Evolutionary conservation across 2,329 filamentous ascomycete species (phyloP).

Genomic region (Dactylonectria estremocensis): DNA sequence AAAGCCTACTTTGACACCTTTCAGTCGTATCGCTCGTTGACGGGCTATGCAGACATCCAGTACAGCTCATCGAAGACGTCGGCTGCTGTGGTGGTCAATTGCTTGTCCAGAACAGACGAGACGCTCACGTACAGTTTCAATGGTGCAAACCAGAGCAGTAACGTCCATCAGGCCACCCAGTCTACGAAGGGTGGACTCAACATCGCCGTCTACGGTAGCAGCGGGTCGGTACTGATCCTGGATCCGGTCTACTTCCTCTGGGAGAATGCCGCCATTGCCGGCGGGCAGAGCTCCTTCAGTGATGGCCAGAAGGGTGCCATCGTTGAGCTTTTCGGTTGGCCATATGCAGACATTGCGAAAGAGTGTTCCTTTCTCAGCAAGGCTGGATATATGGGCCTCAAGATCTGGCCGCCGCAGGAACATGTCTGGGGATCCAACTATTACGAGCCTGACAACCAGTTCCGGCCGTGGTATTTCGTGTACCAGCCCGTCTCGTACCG

Average conservation of each 20-base stretch:
- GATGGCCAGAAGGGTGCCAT: slow-evolving; percentile 17
- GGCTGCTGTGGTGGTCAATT: slow-evolving; percentile 9
- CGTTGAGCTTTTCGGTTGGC: slow-evolving; percentile 13
- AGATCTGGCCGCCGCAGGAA: slow-evolving; percentile 15
- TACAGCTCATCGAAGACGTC: slow-evolving; percentile 11
- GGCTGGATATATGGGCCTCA: slow-evolving; percentile 17
- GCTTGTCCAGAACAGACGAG: slow-evolving; percentile 10
- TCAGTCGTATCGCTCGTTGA: slow-evolving; percentile 12
- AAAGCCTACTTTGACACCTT: slow-evolving; percentile 11
- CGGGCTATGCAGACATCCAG: slow-evolving; percentile 13
- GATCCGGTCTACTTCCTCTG: slow-evolving; percentile 18
- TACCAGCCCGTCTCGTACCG: slow-evolving; percentile 14
- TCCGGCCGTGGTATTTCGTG: slow-evolving; percentile 16
- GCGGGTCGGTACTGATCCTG: slow-evolving; percentile 10
- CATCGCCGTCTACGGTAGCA: slow-evolving; percentile 12
- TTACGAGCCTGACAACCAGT: slow-evolving; percentile 15
- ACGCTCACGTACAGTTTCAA: slow-evolving; percentile 14
- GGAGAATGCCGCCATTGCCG: slow-evolving; percentile 16
- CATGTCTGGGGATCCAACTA: slow-evolving; percentile 20
- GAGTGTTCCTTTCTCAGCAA: slow-evolving; percentile 16
- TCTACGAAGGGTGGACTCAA: slow-evolving; percentile 10
- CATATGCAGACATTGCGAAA: slow-evolving; percentile 7
- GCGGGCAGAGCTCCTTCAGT: slow-evolving; percentile 10
- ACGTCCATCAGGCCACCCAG: slow-evolving; percentile 9
- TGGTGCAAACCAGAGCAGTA: slow-evolving; percentile 11